Conservation (phyloP, 2,329 filamentous ascomycete genomes). For the Aureobasidium vineae region DNA sequence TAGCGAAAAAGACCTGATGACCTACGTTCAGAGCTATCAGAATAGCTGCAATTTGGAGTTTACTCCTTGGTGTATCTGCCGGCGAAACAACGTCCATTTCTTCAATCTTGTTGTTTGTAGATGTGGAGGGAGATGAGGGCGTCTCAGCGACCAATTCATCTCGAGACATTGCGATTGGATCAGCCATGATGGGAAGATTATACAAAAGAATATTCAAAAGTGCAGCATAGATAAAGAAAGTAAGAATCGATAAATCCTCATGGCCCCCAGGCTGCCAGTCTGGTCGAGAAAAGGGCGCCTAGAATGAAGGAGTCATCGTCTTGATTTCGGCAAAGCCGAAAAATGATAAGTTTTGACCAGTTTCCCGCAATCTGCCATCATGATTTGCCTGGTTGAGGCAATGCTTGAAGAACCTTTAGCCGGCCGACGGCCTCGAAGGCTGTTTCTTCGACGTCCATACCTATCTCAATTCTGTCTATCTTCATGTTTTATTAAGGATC, state of each 20-base stretch:
- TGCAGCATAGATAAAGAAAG: neutral
- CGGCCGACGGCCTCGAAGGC: neutral
- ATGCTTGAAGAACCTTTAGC: neutral
- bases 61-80: constrained; percentile 36
- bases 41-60: constrained; percentile 25
- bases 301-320: constrained; percentile 8
- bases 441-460: neutral
- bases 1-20: neutral
- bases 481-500: neutral
- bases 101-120: neutral
- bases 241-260: neutral
- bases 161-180: constrained; percentile 11
- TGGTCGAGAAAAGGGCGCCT: neutral
- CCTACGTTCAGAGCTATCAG: constrained; percentile 2
- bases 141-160: neutral
- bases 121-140: neutral
- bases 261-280: neutral
- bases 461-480: neutral
- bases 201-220: neutral
- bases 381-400: neutral
- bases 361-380: neutral
- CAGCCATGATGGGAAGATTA: neutral
- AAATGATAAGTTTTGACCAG: neutral
- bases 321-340: neutral
- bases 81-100: constrained; percentile 16